Base-by-base conservation (phyloP, 2,329 filamentous ascomycete species). In the Xylariaceae sp. region DNA sequence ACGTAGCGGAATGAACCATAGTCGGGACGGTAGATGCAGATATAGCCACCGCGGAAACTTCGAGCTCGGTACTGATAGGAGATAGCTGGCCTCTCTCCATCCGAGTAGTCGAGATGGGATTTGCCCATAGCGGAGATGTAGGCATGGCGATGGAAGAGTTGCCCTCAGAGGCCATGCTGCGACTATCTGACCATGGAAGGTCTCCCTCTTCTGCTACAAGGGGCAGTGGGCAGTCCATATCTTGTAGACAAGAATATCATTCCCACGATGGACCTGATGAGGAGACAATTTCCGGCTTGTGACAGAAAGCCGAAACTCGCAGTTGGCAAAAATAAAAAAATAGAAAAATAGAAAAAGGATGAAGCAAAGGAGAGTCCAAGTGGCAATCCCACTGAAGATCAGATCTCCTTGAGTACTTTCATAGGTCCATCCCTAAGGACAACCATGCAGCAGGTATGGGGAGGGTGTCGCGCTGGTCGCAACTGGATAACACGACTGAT, bases 61-160 rank as follows among this genome's bases (percentile, higher is more conserved):
- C 79, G 67, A 81, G 74, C 58, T 75, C 77, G 55, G 78, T 78
- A 69, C 81, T 84, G 63, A 80, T 74, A 41, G 81, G 81, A 40
- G 82, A 84, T 53, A 83, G 69, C 62, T 82, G 81, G 43, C 79
- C 78, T 12, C 75, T 74, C 37, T 75, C 75, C 47, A 74, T 65
- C 52, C 74, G 73, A 42, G 67, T 65, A 49, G 66, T 59, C 47
- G 67, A 59, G 50, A 61, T 54, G 19, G 65, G 50, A 55, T 67
- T 65, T 55, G 72, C 52, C 76, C 76, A 78, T 44, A 72, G 61
- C 20, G 73, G 70, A 40, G 72, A 72, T n/a, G 69, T 67, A 18
- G 73, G 68, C 48, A 74, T 64, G 51, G 62, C 62, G 51, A 68
- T 68, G 20, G 73, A 70, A 40, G 69, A 71, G 55, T 64, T 71